These are phyloP conservation scores for Penicillium ochrochloron DNA, from an alignment of 495 filamentous ascomycete species.

Conservation along the genomic window DNA sequence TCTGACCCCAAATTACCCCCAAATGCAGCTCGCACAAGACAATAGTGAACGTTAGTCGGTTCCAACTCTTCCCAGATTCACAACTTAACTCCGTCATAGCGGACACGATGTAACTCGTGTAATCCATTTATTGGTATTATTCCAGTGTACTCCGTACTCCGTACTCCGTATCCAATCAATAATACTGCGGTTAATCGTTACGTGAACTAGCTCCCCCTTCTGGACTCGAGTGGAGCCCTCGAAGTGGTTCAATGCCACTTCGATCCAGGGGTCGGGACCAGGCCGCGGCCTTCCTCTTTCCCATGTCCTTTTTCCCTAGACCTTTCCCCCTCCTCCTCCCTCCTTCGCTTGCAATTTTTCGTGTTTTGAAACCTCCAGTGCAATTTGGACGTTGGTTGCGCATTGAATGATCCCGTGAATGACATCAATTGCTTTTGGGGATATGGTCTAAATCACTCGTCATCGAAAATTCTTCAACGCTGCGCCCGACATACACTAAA, in stretches of 20 bases:
- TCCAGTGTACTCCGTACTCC: neutral
- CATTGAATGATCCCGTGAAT: neutral
- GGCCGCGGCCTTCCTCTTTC: slow-evolving; percentile 12
- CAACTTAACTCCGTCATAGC: neutral
- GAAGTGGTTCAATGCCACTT: slow-evolving; percentile 29
- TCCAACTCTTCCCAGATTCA: neutral
- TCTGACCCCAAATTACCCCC: neutral
- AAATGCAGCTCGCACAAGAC: slow-evolving; percentile 1
- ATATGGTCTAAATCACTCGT: neutral
- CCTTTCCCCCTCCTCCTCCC: slow-evolving; percentile 14
- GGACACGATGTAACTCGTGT: slow-evolving; percentile 1
- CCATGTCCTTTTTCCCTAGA: slow-evolving; percentile 21
- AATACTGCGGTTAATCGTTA: slow-evolving; percentile 18
- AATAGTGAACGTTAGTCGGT: slow-evolving; percentile 2
- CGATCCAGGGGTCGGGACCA: slow-evolving; percentile 36
- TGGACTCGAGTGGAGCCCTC: slow-evolving; percentile 31
- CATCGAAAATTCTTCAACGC: slow-evolving; percentile 16
- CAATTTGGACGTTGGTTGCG: neutral
- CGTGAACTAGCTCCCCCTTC: slow-evolving; percentile 30
- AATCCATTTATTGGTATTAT: neutral
- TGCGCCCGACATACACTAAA: slow-evolving; percentile 18
- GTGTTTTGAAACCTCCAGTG: neutral
- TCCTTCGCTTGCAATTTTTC: slow-evolving; percentile 10
- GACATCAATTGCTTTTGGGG: neutral
- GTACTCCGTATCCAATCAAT: slow-evolving; percentile 6